Evolutionary conservation across 1,284 basidiomycete species (phyloP).

Genomic region (Ceratobasidium sp.): DNA sequence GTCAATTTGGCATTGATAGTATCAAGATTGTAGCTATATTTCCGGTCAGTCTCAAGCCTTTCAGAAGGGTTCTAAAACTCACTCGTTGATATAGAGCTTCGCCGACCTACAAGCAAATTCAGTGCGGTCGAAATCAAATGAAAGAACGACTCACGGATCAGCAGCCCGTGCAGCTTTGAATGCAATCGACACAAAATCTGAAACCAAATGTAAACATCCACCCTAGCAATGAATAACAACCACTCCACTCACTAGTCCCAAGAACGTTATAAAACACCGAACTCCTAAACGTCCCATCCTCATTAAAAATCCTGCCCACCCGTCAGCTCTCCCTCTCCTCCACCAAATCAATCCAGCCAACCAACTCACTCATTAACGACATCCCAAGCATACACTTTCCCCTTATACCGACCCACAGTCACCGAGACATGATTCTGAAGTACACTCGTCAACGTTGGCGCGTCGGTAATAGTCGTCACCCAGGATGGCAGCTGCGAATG

Average conservation of each 20-base stretch:
- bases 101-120: conserved; percentile 39
- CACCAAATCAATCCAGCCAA: not conserved
- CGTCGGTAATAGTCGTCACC: conserved; percentile 32
- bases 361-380: conserved; percentile 59
- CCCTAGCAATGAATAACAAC: not conserved
- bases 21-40: conserved; percentile 45
- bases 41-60: not conserved
- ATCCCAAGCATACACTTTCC: conserved; percentile 59
- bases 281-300: conserved; percentile 46
- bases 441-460: conserved; percentile 26
- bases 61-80: not conserved
- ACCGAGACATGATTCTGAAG: conserved; percentile 37
- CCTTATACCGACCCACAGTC: conserved; percentile 23
- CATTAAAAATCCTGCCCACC: conserved; percentile 30
- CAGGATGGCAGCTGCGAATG: conserved; percentile 37
- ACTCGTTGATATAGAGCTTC: conserved; percentile 50
- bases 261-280: conserved; percentile 45
- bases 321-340: not conserved
- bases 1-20: conserved; percentile 65
- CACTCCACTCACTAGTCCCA: conserved; percentile 8
- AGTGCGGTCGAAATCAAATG: no score
- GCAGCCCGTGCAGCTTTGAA: conserved; percentile 45
- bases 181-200: conserved; percentile 50
- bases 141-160: not conserved
- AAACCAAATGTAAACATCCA: conserved; percentile 11